These are phyloP conservation scores for Phytophthora pinifolia DNA, from an alignment of 352 stramenopile genomes.

Conservation along the genomic window DNA sequence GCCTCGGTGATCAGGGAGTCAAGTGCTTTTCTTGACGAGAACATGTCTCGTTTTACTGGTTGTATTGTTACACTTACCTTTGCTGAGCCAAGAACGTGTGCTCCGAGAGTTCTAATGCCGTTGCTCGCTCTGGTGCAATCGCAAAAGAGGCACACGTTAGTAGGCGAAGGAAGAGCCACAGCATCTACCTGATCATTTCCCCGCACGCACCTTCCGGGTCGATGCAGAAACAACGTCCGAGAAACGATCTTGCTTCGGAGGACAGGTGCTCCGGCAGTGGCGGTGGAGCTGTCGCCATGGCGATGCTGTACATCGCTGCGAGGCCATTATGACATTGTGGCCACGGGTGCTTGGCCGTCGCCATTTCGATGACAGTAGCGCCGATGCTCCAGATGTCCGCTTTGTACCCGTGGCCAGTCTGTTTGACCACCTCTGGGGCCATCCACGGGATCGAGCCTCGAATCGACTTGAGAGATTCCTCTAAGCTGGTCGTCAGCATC, in stretches of 20 bases:
- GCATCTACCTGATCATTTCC: background rate
- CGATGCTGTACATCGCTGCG: slow-evolving; percentile 71
- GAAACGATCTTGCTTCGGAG: slow-evolving; percentile 49
- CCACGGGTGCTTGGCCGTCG: slow-evolving; percentile 73
- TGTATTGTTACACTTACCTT: slow-evolving; percentile 29
- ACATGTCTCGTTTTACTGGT: background rate
- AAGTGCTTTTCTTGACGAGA: background rate
- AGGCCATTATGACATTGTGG: slow-evolving; percentile 57
- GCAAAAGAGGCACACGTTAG: slow-evolving; percentile 3
- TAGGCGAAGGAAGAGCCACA: background rate
- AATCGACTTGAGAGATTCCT: slow-evolving; percentile 81
- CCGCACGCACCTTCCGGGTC: slow-evolving; percentile 51
- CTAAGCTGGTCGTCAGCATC: slow-evolving; percentile 77
- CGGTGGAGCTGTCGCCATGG: slow-evolving; percentile 50
- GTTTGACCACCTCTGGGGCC: slow-evolving; percentile 74
- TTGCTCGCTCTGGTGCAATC: slow-evolving; percentile 52
- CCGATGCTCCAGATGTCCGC: slow-evolving; percentile 85
- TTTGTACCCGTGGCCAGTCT: slow-evolving; percentile 75
- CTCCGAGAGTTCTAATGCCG: slow-evolving; percentile 54
- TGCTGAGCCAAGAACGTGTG: slow-evolving; percentile 55
- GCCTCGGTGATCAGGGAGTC: background rate
- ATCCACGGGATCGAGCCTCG: slow-evolving; percentile 88
- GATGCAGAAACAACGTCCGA: slow-evolving; percentile 71
- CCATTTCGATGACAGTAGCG: slow-evolving; percentile 81
- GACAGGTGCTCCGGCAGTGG: slow-evolving; percentile 58